These are phyloP conservation scores for Wilcoxina mikolae DNA, from an alignment of 495 filamentous ascomycete genomes.

Conservation along the genomic window DNA sequence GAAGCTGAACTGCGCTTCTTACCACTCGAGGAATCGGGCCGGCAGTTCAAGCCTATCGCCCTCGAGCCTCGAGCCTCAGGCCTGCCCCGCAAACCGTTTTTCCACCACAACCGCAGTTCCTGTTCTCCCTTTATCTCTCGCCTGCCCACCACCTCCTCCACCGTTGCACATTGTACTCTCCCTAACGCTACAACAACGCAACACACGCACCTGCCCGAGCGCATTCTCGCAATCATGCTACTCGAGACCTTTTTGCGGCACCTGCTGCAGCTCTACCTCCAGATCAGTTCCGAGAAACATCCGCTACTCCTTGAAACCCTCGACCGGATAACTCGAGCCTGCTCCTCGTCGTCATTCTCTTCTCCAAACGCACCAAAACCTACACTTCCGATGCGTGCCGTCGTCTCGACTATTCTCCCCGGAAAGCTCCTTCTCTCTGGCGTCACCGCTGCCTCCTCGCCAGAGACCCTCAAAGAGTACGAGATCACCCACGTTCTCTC, in stretches of 20 bases:
- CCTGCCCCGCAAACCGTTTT: too few relatives aligned
- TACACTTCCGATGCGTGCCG: background rate
- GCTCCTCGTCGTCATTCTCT: background rate
- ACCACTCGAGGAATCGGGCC: too few relatives aligned
- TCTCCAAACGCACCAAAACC: background rate
- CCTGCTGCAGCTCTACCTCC: background rate
- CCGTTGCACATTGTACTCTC: too few relatives aligned
- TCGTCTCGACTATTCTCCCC: background rate
- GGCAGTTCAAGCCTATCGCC: too few relatives aligned
- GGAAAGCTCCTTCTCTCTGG: background rate
- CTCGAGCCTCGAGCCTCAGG: too few relatives aligned
- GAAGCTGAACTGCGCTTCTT: too few relatives aligned
- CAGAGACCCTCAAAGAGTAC: background rate
- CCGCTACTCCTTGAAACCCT: background rate
- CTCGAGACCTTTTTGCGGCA: background rate
- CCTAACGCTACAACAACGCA: too few relatives aligned
- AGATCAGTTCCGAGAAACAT: background rate
- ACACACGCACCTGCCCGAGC: too few relatives aligned
- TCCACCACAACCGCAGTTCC: too few relatives aligned
- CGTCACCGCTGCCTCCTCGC: constrained; percentile 1
- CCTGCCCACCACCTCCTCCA: too few relatives aligned
- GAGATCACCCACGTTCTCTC: constrained; percentile 4
- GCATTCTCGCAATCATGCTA: background rate
- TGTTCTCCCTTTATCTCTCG: too few relatives aligned
- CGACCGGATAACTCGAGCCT: background rate